Percentiles rank a stretch among this genome's conserved stretches.
These are phyloP conservation scores for Neltuma alba DNA, from an alignment of 306 rosid genomes.

Conservation along the genomic window DNA sequence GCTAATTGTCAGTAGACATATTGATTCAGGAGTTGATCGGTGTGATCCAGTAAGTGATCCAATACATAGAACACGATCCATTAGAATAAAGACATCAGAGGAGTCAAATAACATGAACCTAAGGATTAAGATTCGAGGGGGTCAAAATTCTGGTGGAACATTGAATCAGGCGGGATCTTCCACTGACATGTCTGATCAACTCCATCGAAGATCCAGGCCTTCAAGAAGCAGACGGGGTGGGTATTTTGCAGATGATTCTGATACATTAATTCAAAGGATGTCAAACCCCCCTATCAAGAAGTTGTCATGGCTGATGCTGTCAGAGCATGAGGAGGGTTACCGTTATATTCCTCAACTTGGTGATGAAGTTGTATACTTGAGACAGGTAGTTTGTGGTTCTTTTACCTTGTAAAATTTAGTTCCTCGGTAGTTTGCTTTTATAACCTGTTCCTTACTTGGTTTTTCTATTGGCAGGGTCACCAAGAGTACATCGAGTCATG, in stretches of 20 bases:
- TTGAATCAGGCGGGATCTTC: constrained; percentile 51
- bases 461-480: constrained; percentile 69
- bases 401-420: constrained; percentile 4
- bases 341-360: constrained; percentile 91
- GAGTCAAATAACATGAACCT: constrained; percentile 43
- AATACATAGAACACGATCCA: constrained; percentile 55
- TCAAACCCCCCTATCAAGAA: constrained; percentile 50
- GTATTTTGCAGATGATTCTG: constrained; percentile 36
- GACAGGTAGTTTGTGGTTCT: constrained; percentile 60
- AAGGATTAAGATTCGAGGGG: constrained; percentile 46
- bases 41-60: constrained; percentile 47
- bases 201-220: constrained; percentile 56
- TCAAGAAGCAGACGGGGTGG: constrained; percentile 44
- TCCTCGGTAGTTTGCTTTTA: constrained; percentile 21
- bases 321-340: constrained; percentile 65
- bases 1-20: constrained; percentile 31
- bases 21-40: constrained; percentile 40
- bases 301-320: constrained; percentile 75
- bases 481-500: constrained; percentile 55
- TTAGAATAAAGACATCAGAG: constrained; percentile 53
- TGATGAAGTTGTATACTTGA: constrained; percentile 81
- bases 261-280: constrained; percentile 45
- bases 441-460: constrained; percentile 19
- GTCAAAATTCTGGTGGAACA: constrained; percentile 44
- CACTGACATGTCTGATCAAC: constrained; percentile 39